Evolutionary conservation across 352 stramenopile genomes (phyloP).

Genomic region (Phytophthora hibernalis): DNA sequence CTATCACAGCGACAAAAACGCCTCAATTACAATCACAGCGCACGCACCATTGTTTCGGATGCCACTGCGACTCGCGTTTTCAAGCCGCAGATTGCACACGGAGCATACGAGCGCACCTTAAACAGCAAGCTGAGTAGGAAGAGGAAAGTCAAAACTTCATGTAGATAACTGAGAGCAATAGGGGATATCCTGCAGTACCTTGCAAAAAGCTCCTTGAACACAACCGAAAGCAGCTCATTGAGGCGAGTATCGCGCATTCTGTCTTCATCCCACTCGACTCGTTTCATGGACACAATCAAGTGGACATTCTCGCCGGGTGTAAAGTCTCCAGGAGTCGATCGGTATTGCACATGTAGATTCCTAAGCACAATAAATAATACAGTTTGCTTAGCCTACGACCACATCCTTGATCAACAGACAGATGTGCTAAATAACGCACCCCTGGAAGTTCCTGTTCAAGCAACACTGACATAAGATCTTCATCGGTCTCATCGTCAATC

Average conservation of each 20-base stretch:
- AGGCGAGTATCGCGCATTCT: conserved; percentile 87
- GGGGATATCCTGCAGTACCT: conserved; percentile 51
- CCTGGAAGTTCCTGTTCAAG: conserved; percentile 88
- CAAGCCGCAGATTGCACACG: conserved; percentile 84
- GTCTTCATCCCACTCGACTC: conserved; percentile 89
- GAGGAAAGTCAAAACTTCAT: not conserved
- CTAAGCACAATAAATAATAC: conserved; percentile 25
- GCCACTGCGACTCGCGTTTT: conserved; percentile 79
- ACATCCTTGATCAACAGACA: not conserved
- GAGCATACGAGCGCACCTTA: conserved; percentile 65
- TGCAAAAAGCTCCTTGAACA: conserved; percentile 89
- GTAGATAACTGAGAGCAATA: conserved; percentile 1
- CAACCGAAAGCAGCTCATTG: conserved; percentile 82
- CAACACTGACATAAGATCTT: conserved; percentile 92
- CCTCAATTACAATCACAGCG: not conserved
- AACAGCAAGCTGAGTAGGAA: conserved; percentile 54
- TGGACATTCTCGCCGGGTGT: conserved; percentile 78
- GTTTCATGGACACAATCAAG: conserved; percentile 88
- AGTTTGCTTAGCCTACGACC: not conserved
- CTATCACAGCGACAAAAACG: not conserved
- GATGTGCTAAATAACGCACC: conserved; percentile 35
- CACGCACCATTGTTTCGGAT: conserved; percentile 81
- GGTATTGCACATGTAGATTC: conserved; percentile 89
- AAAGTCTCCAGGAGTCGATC: conserved; percentile 81
- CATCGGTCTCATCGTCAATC: conserved; percentile 93